These are phyloP conservation scores for Sclerotiophoma versabilis DNA, from an alignment of 2,329 filamentous ascomycete species.

Conservation along the genomic window DNA sequence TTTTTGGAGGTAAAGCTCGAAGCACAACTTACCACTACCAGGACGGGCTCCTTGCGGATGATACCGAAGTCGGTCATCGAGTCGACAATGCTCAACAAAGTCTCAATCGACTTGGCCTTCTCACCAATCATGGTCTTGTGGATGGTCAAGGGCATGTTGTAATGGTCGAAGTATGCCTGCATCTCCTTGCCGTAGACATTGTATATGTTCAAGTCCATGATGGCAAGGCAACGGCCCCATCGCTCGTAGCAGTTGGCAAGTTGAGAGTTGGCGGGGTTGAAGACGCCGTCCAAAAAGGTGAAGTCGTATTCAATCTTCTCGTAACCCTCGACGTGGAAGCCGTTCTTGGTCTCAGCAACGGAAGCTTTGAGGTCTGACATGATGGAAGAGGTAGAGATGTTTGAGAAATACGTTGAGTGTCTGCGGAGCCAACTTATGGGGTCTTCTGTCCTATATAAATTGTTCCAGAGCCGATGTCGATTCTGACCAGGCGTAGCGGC, in stretches of 20 bases:
- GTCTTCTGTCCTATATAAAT: slow-evolving; percentile 28
- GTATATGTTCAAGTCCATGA: slow-evolving; percentile 76
- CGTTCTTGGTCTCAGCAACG: slow-evolving; percentile 67
- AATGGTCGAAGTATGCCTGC: slow-evolving; percentile 70
- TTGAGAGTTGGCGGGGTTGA: slow-evolving; percentile 65
- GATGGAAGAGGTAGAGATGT: slow-evolving; percentile 30
- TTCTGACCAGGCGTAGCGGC: slow-evolving; percentile 18
- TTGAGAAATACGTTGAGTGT: slow-evolving; percentile 36
- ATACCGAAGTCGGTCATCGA: slow-evolving; percentile 78
- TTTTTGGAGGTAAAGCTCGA: not conserved
- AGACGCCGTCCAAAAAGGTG: slow-evolving; percentile 74
- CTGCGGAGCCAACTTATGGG: slow-evolving; percentile 22
- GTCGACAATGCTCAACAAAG: slow-evolving; percentile 72
- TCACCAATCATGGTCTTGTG: slow-evolving; percentile 79
- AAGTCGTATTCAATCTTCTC: slow-evolving; percentile 82
- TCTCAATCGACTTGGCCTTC: slow-evolving; percentile 77
- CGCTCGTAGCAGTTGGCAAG: slow-evolving; percentile 70
- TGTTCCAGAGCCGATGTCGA: slow-evolving; percentile 18
- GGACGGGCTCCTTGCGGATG: slow-evolving; percentile 63
- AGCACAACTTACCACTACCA: slow-evolving; percentile 40
- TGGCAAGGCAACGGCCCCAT: slow-evolving; percentile 71
- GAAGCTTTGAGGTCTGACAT: slow-evolving; percentile 74
- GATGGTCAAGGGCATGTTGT: slow-evolving; percentile 67
- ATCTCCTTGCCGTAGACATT: slow-evolving; percentile 71
- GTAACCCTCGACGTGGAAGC: slow-evolving; percentile 75